A percentile compares a stretch with the other conserved stretches of the same genome.
phyloP scores from a whole-genome alignment of 2,329 filamentous ascomycete genomes.

The Curvularia verruculosa region DNA sequence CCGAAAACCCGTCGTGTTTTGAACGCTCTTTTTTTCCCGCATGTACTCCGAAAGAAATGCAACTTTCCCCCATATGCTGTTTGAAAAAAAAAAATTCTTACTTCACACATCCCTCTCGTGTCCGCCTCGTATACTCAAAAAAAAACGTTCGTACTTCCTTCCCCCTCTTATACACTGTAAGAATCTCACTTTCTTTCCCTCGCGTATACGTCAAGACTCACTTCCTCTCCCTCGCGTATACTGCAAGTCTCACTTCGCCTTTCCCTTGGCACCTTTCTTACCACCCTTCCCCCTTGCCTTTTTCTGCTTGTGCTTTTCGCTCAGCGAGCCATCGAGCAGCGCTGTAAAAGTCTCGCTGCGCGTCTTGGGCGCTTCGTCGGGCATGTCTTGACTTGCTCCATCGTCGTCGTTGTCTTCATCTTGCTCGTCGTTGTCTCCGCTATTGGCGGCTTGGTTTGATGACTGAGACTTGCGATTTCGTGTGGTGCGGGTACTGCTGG shows the following conservation, averaged over 20 bases:
- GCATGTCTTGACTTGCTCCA: neutral
- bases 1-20: too few species aligned
- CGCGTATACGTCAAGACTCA: too few species aligned
- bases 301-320: constrained; percentile 20
- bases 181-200: neutral
- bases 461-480: constrained; percentile 11
- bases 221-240: too few species aligned
- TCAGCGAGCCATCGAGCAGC: constrained; percentile 26
- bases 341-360: constrained; percentile 35
- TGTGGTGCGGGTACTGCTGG: neutral
- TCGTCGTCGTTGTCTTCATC: neutral
- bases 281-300: constrained; percentile 4
- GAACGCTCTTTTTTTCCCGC: too few species aligned
- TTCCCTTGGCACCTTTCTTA: neutral
- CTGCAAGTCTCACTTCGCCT: neutral
- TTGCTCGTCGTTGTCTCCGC: neutral
- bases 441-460: constrained; percentile 8
- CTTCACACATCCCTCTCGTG: too few species aligned
- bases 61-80: too few species aligned
- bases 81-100: too few species aligned
- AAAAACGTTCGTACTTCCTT: too few species aligned
- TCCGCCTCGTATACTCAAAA: too few species aligned
- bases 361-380: constrained; percentile 25
- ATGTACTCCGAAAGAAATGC: too few species aligned
- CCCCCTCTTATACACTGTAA: neutral